phyloP scores from a whole-genome alignment of 1,284 basidiomycete species.

The Microbotryum violaceum region DNA sequence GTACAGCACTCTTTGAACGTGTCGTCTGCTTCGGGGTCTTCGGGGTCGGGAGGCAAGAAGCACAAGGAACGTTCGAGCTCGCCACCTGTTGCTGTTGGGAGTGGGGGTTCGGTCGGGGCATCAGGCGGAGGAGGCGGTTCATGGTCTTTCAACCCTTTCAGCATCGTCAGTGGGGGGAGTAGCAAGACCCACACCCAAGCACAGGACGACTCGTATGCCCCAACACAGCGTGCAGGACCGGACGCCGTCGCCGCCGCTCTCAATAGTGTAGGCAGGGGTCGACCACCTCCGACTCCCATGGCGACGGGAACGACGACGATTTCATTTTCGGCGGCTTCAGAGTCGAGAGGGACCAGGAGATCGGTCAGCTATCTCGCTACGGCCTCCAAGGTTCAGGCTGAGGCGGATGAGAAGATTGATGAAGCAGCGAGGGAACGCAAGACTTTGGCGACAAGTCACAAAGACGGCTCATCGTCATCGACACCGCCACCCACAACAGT shows the following conservation, averaged over 20 bases:
- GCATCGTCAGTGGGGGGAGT: not conserved
- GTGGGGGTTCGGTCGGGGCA: too few species aligned
- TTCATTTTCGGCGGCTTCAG: not conserved
- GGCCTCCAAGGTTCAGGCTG: slow-evolving; percentile 6
- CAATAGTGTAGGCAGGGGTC: not conserved
- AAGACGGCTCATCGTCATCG: not conserved
- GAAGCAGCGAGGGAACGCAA: not conserved
- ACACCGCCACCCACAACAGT: not conserved
- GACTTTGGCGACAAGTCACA: not conserved
- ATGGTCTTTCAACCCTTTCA: slow-evolving; percentile 19
- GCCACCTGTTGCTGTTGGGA: too few species aligned
- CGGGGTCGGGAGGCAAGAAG: too few species aligned
- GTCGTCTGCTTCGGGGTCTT: too few species aligned
- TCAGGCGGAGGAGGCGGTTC: not conserved
- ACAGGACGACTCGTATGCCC: not conserved
- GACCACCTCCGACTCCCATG: not conserved
- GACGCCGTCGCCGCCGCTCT: slow-evolving; percentile 22
- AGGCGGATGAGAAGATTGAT: slow-evolving; percentile 5
- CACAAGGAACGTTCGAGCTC: too few species aligned
- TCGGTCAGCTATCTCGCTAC: slow-evolving; percentile 17
- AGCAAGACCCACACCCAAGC: not conserved
- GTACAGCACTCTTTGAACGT: too few species aligned
- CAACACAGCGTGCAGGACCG: not conserved
- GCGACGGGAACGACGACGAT: not conserved
- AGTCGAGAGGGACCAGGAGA: not conserved